A percentile compares a stretch with the other conserved stretches of the same genome.
Conservation (phyloP, 1,284 basidiomycete genomes). For the Cryptococcus wingfieldii region DNA sequence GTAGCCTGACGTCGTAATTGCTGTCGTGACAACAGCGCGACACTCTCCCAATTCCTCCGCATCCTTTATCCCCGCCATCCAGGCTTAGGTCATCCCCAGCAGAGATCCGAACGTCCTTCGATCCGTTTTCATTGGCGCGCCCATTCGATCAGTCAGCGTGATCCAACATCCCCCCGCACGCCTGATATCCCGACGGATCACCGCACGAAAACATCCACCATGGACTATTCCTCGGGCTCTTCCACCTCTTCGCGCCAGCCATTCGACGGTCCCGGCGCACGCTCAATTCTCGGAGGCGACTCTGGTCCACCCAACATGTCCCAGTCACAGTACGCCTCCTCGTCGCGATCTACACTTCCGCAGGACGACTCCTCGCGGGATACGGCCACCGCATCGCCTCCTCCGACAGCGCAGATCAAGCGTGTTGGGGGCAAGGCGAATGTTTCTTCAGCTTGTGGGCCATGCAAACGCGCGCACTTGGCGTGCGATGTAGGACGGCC, state of each 20-base stretch:
- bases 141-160: not conserved
- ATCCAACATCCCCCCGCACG: not conserved
- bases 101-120: too few relatives aligned
- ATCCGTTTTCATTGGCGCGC: not conserved
- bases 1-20: too few relatives aligned
- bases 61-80: not conserved
- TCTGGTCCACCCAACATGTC: not conserved
- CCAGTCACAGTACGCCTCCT: not conserved
- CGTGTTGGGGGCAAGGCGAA: slow-evolving; percentile 21
- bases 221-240: not conserved
- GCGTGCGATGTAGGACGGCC: slow-evolving; percentile 44
- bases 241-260: slow-evolving; percentile 3
- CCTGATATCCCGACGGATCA: not conserved
- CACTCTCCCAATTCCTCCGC: not conserved
- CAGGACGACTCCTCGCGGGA: not conserved
- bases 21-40: too few relatives aligned
- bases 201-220: not conserved
- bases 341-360: not conserved
- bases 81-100: not conserved
- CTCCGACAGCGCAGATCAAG: slow-evolving; percentile 10
- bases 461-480: slow-evolving; percentile 44
- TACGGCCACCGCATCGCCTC: slow-evolving; percentile 5
- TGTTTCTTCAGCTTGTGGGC: slow-evolving; percentile 37
- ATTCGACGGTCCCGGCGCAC: slow-evolving; percentile 12
- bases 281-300: slow-evolving; percentile 7